Percentiles rank a stretch among this genome's conserved stretches.
phyloP scores from a whole-genome alignment of 2,329 filamentous ascomycete genomes.

The Colletotrichum theobromicola region DNA sequence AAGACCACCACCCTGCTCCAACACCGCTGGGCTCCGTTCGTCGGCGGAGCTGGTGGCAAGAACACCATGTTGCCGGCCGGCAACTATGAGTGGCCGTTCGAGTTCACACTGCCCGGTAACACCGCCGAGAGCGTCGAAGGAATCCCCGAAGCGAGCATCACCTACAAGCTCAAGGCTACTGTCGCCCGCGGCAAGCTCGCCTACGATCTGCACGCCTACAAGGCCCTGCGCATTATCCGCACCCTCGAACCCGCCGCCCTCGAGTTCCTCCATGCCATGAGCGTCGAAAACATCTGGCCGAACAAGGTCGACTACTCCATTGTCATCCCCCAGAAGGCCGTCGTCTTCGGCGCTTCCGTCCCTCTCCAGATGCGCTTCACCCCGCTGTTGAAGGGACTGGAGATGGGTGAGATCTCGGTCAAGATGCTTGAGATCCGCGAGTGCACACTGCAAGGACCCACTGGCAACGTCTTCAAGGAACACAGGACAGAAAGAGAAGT shows the following conservation, averaged over 20 bases:
- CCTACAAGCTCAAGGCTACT: constrained; percentile 90
- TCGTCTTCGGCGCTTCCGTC: constrained; percentile 89
- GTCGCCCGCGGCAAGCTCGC: constrained; percentile 86
- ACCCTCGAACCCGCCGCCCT: constrained; percentile 78
- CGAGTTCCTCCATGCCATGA: constrained; percentile 86
- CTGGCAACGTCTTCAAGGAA: constrained; percentile 53
- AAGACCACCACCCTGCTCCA: constrained; percentile 66
- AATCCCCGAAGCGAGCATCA: constrained; percentile 82
- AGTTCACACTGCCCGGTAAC: constrained; percentile 73
- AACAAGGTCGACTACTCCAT: constrained; percentile 98
- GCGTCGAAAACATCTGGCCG: constrained; percentile 96
- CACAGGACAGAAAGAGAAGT: constrained; percentile 71
- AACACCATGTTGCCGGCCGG: constrained; percentile 69
- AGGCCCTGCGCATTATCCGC: constrained; percentile 78
- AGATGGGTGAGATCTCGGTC: constrained; percentile 81
- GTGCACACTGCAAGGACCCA: constrained; percentile 57
- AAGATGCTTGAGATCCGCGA: constrained; percentile 82
- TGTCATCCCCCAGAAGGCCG: constrained; percentile 89
- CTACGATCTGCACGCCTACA: constrained; percentile 83
- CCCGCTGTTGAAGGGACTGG: constrained; percentile 86
- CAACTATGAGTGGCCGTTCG: constrained; percentile 86
- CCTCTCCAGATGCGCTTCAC: constrained; percentile 86
- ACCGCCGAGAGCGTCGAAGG: constrained; percentile 91
- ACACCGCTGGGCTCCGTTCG: constrained; percentile 73
- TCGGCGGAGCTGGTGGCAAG: constrained; percentile 58